Base-by-base conservation (phyloP, 257 asterid genomes). In the Orobanche coerulescens region DNA sequence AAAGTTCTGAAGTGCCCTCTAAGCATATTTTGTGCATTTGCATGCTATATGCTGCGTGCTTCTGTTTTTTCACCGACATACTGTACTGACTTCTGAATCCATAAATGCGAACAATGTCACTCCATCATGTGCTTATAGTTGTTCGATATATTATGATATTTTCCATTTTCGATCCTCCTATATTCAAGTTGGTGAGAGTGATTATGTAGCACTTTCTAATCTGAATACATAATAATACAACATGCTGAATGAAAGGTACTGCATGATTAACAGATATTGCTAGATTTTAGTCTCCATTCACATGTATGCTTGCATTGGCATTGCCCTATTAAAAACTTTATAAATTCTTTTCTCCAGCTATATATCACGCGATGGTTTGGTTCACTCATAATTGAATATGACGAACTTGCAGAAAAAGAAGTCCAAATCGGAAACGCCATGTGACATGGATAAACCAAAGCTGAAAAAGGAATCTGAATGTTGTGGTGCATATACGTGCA, bases 401-500 rank as follows among this genome's bases (percentile, higher is more conserved):
- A 68, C 57, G 40, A 60, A 49, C 37, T 52, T 68, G 67, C 80
- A 78, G 83, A 24, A 65, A 42, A 49, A 18, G 62, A 50, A 50
- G 26, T 53, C 50, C 43, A 5, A 50, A 48, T 20, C 61, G 28
- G 74, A 62, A 51, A 56, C 58, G 44, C 64, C 28, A 67, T 23
- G 55, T 8, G 18, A 67, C 40, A 47, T 36, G 57, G 74, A 74
- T 50, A 40, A 8, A 13, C 25, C 72, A 57, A 53, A 54, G 61
- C 59, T 68, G 44, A 66, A 70, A 61, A 68, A 63, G 33, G 71
- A 61, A 31, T 34, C 61, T 25, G 37, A 40, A 25, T 25, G 43
- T 20, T 66, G 68, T 42, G 48, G 22, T 75, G 79, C 62, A 48
- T 62, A 69, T 50, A 73, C 53, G 37, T 46, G 65, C 73, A 78